A percentile compares a stretch with the other conserved stretches of the same genome.
These are phyloP conservation scores for Amylocarpus encephaloides DNA, from an alignment of 2,329 filamentous ascomycete genomes.

Conservation along the genomic window DNA sequence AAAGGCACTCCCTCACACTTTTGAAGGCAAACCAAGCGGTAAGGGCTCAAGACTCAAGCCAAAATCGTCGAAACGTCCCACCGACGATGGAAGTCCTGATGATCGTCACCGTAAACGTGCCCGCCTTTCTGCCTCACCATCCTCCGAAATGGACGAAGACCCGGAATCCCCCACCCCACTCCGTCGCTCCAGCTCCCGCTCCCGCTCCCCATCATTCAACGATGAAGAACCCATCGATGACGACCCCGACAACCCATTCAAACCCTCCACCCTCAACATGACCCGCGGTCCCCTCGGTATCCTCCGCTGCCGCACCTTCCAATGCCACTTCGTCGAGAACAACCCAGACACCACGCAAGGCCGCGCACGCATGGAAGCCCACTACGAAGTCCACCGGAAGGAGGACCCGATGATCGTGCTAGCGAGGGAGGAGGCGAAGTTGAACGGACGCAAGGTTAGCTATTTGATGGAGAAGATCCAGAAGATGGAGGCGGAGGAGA, in stretches of 20 bases:
- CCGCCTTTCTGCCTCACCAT: neutral
- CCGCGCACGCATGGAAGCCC: neutral
- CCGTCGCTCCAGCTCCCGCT: neutral
- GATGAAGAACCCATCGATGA: neutral
- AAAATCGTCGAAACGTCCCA: neutral
- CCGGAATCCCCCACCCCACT: neutral
- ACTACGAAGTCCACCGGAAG: neutral
- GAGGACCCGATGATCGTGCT: constrained; percentile 1
- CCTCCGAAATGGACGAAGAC: neutral
- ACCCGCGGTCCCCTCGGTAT: constrained; percentile 1
- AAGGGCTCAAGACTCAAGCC: constrained; percentile 2
- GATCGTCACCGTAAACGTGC: neutral
- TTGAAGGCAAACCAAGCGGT: neutral
- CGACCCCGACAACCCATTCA: neutral
- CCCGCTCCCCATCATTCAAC: neutral
- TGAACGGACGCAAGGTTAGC: neutral
- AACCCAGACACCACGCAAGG: neutral
- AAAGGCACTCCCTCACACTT: constrained; percentile 4
- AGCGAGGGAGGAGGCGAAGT: constrained; percentile 2
- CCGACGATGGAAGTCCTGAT: neutral
- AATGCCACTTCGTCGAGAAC: constrained; percentile 2
- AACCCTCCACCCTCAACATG: constrained; percentile 2
- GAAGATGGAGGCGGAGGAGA: neutral
- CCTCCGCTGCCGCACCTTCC: neutral
- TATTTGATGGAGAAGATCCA: constrained; percentile 6